Evolutionary conservation across 1,284 basidiomycete species (phyloP).

Genomic region (Tetrapyrgos nigripes): DNA sequence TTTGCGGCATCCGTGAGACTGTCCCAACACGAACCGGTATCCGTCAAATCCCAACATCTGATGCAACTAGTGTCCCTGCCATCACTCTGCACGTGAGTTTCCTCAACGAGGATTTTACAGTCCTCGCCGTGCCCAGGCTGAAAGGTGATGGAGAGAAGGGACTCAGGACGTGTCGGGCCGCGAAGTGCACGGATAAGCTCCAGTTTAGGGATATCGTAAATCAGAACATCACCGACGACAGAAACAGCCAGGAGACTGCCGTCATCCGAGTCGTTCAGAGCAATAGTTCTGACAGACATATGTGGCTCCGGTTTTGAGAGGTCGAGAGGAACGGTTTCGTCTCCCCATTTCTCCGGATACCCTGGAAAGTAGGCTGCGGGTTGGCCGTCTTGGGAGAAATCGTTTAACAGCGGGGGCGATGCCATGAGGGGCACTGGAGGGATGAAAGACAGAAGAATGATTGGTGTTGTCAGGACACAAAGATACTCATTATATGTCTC

Average conservation of each 20-base stretch:
- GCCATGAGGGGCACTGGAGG: too few species aligned
- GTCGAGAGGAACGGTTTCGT: neutral
- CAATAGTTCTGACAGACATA: neutral
- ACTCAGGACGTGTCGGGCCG: neutral
- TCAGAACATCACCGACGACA: neutral
- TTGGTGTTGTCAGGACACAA: too few species aligned
- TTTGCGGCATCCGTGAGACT: neutral
- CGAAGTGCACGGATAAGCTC: constrained; percentile 3
- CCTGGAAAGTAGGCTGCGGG: constrained; percentile 1
- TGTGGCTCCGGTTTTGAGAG: too few species aligned
- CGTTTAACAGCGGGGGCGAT: neutral
- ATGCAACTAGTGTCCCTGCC: neutral
- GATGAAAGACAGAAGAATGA: too few species aligned
- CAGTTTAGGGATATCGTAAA: constrained; percentile 6
- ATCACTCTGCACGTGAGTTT: neutral
- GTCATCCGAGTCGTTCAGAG: constrained; percentile 12
- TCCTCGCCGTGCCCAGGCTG: constrained; percentile 4
- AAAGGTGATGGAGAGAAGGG: constrained; percentile 1
- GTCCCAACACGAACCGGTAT: neutral
- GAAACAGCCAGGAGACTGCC: constrained; percentile 4
- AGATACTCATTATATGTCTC: too few species aligned
- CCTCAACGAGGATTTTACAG: neutral
- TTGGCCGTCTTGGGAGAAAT: neutral
- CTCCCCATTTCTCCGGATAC: constrained; percentile 6
- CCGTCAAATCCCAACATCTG: neutral